phyloP scores from a whole-genome alignment of 257 asterid genomes.

The Solanum pinnatisectum region DNA sequence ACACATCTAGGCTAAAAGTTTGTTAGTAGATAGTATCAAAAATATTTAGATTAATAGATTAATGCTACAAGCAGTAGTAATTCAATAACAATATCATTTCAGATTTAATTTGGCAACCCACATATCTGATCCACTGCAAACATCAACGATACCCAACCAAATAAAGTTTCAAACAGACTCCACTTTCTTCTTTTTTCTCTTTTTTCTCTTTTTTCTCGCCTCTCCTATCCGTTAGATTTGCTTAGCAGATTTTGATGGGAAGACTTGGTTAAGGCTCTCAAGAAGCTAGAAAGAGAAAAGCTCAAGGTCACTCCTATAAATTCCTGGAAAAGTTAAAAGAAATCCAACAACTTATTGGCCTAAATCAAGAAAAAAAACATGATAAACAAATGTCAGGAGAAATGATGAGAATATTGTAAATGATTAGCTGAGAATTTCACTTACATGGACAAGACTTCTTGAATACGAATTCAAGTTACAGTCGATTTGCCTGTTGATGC shows the following conservation, averaged over 20 bases:
- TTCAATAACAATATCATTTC: neutral
- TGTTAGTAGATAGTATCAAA: neutral
- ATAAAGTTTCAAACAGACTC: neutral
- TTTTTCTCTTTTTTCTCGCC: neutral
- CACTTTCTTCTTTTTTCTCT: neutral
- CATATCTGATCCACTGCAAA: neutral
- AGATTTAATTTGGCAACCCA: neutral
- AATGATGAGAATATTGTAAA: neutral
- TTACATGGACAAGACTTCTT: constrained; percentile 43
- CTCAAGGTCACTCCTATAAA: neutral
- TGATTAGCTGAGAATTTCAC: constrained; percentile 3
- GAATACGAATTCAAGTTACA: constrained; percentile 28
- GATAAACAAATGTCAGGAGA: neutral
- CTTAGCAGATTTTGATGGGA: neutral
- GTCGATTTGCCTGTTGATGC: constrained; percentile 34
- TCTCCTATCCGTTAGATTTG: neutral
- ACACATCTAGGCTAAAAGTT: neutral
- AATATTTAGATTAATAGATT: neutral
- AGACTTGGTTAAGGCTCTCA: neutral
- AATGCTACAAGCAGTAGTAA: neutral
- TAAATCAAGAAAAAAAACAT: neutral
- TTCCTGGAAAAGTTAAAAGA: neutral
- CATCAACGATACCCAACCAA: neutral
- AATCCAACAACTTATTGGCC: neutral
- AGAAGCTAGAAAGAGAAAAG: neutral